phyloP scores from a whole-genome alignment of 805 yeast species.

The Zygotorulaspora florentina region DNA sequence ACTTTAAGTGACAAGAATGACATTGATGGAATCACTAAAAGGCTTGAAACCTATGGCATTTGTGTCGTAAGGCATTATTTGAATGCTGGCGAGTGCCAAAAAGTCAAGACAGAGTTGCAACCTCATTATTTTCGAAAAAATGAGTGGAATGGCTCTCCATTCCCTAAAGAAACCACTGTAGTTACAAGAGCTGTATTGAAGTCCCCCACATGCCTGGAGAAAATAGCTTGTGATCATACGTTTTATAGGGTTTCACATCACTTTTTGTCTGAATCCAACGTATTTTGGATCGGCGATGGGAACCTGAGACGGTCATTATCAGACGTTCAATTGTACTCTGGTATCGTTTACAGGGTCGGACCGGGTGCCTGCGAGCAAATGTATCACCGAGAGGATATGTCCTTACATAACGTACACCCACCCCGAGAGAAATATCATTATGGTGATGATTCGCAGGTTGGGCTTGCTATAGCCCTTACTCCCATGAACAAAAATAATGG shows the following conservation, averaged over 20 bases:
- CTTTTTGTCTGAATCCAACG: conserved; percentile 17
- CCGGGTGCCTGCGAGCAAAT: conserved; percentile 31
- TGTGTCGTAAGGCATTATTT: conserved; percentile 23
- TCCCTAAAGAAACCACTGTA: conserved; percentile 26
- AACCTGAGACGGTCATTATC: conserved; percentile 15
- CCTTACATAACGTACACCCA: conserved; percentile 27
- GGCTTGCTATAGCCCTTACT: conserved; percentile 14
- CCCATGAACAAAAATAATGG: conserved; percentile 28
- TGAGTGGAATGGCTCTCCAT: conserved; percentile 27
- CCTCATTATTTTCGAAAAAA: conserved; percentile 25
- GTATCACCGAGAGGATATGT: conserved; percentile 31
- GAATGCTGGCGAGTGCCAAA: conserved; percentile 11
- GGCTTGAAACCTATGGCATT: conserved; percentile 27
- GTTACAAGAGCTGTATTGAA: conserved; percentile 23
- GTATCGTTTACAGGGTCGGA: conserved; percentile 28
- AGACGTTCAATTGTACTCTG: conserved; percentile 25
- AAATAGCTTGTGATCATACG: conserved; percentile 11
- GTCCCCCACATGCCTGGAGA: conserved; percentile 13
- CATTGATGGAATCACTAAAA: conserved; percentile 8
- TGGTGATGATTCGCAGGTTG: conserved; percentile 14
- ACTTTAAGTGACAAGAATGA: conserved; percentile 8
- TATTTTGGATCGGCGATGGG: conserved; percentile 20
- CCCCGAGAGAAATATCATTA: conserved; percentile 10
- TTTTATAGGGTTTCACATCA: conserved; percentile 11
- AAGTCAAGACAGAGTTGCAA: conserved; percentile 19